Base-by-base conservation (phyloP, 768 basidiomycete genomes). In the Omphalotus guepiniiformis region DNA sequence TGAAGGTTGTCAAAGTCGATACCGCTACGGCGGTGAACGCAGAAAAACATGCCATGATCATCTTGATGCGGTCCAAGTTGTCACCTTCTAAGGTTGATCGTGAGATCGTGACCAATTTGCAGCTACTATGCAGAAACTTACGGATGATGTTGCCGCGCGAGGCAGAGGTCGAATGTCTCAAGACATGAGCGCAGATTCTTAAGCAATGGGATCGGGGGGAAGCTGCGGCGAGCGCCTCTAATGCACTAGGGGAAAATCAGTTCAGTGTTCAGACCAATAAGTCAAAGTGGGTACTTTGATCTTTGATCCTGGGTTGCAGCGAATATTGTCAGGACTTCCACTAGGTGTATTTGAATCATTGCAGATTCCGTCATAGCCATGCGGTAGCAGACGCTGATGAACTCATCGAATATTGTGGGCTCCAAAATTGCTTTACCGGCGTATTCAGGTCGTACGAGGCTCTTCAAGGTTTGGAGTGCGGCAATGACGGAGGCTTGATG, bases 321-420 rank as follows among this genome's bases (percentile, higher is more conserved):
- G 48, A 92, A 80, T 3, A 69, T 65, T 1, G 77, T 65, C 26
- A 93, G 63, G 30, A 87, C 78, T 52, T 87, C 85, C 2, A 90
- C 69, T 18, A 97, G 73, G 46, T 85, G 78, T 0, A 78, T 67
- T 56, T 93, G 87, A 25, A 91, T 76, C 0, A 57, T 68, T 1
- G 89, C 82, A 0, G 83, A 70, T 59, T 95, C 93, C 0, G 88
- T 88, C 76, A 97, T 82, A 0, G 86, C 90, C 66, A 97, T 81
- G 4, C 95, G 80, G 60, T 95, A 93, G 60, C 85, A 91, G 3
- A 97, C 70, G 39, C 84, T 85, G 55, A 86, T 80, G 36, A 98
- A 82, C 65, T 99, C 95, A 39, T 93, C 90, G 58, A 95, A 95
- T 22, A 91, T 79, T 0, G 82, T 75, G 2, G 85, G 83, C 30